These are phyloP conservation scores for Sophora flavescens DNA, from an alignment of 306 rosid species.

Conservation along the genomic window DNA sequence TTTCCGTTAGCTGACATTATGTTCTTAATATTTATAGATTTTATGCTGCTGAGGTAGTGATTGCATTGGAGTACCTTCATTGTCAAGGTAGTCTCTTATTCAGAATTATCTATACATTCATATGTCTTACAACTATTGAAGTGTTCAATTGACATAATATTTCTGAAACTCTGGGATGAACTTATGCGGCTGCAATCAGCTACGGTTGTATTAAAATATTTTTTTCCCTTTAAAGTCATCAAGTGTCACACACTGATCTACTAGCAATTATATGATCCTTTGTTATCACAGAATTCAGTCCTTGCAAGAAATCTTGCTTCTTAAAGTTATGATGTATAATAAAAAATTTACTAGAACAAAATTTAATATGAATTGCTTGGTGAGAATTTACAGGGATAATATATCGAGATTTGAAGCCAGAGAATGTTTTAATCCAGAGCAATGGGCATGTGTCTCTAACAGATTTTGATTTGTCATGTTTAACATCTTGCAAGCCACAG, in stretches of 20 bases:
- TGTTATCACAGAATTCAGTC: background rate
- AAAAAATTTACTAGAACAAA: slow-evolving; percentile 26
- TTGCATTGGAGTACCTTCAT: slow-evolving; percentile 98
- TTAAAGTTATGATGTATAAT: background rate
- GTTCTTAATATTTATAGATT: slow-evolving; percentile 62
- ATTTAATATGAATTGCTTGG: slow-evolving; percentile 28
- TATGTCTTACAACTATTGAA: slow-evolving; percentile 17
- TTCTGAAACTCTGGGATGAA: no score
- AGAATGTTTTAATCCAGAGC: slow-evolving; percentile 86
- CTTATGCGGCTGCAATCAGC: no score
- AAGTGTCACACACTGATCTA: no score
- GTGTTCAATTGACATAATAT: background rate
- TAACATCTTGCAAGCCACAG: slow-evolving; percentile 94
- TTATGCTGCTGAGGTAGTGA: slow-evolving; percentile 84
- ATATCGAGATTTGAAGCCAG: slow-evolving; percentile 97
- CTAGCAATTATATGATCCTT: no score
- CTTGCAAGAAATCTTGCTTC: slow-evolving; percentile 7
- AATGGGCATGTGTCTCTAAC: slow-evolving; percentile 83
- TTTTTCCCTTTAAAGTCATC: no score
- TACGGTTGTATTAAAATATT: no score
- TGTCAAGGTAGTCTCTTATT: slow-evolving; percentile 74
- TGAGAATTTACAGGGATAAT: slow-evolving; percentile 75
- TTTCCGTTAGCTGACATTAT: slow-evolving; percentile 40
- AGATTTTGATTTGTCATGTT: slow-evolving; percentile 92
- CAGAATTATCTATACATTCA: background rate